phyloP scores from a whole-genome alignment of 768 basidiomycete species.

The Megacollybia marginata region DNA sequence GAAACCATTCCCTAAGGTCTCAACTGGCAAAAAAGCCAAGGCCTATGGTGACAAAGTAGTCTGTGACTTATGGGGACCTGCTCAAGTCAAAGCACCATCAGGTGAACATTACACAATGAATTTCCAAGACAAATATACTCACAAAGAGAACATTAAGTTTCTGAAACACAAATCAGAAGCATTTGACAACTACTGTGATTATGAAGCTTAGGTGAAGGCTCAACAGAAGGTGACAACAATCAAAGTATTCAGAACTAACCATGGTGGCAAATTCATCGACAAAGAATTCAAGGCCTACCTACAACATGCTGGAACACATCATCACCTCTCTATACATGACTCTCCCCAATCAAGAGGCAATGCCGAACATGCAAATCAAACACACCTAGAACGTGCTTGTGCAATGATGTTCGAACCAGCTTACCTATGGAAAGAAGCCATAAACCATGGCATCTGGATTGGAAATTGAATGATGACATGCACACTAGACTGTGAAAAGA shows the following conservation, averaged over 20 bases:
- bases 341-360: slow-evolving; percentile 27
- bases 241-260: slow-evolving; percentile 8
- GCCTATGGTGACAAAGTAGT: too few species aligned
- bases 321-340: slow-evolving; percentile 24
- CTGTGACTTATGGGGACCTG: slow-evolving; percentile 20
- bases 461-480: slow-evolving; percentile 1
- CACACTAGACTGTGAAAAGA: too few species aligned
- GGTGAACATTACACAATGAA: too few species aligned
- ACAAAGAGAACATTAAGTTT: too few species aligned
- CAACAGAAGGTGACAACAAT: slow-evolving; percentile 13
- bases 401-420: slow-evolving; percentile 19
- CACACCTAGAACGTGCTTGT: slow-evolving; percentile 13
- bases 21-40: slow-evolving; percentile 3
- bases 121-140: too few species aligned
- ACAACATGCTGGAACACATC: slow-evolving; percentile 16
- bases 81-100: slow-evolving; percentile 10
- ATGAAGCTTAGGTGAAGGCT: slow-evolving; percentile 17
- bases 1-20: slow-evolving; percentile 12
- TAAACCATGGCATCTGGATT: slow-evolving; percentile 5
- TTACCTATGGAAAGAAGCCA: slow-evolving; percentile 15
- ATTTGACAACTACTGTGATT: slow-evolving; percentile 13
- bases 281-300: slow-evolving; percentile 18
- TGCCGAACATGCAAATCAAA: slow-evolving; percentile 19
- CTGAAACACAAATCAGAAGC: too few species aligned
- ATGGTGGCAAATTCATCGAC: slow-evolving; percentile 11